Base-by-base conservation (phyloP, 768 basidiomycete species). In the Amanita jacksonii region DNA sequence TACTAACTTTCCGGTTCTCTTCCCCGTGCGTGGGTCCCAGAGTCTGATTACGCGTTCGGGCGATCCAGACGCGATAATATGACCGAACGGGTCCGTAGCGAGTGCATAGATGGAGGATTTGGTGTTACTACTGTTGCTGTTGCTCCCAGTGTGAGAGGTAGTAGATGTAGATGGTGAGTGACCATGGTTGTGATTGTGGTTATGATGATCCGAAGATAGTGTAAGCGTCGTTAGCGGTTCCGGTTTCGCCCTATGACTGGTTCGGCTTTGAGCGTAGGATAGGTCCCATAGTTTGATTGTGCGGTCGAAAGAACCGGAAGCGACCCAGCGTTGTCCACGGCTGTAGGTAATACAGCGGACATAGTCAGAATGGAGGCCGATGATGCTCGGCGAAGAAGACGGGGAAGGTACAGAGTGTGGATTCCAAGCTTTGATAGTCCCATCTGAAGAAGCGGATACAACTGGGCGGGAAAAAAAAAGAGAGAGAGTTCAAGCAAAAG, bases 221-320 rank as follows among this genome's bases (percentile, higher is more conserved):
- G 73, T 69, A 22, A 91, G 68, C 0, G 80, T 83, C 8, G 76
- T 63, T 20, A 91, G 59, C 4, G 85, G 73, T 15, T 75, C 67
- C 0, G 67, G 47, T n/a, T 62, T 49, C 4, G 37, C 36, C 18
- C 20, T 23, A n/a, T n/a, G n/a, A n/a, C n/a, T n/a, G n/a, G n/a
- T n/a, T n/a, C n/a, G n/a, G n/a, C n/a, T n/a, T n/a, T n/a, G n/a
- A n/a, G n/a, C n/a, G n/a, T n/a, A n/a, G 38, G 22, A 43, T 10
- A 48, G 69, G 55, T 98, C 94, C 94, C 96, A 99, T 2, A 97
- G 70, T 56, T 91, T 92, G 60, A 99, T 81, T 1, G 85, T 87
- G 6, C 89, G 74, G 66, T 99, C 96, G 52, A 98, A 90, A 0
- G 92, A 94, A 5, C 92, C 94, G 4, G 88, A 91, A 3, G 89